Base-by-base conservation (phyloP, 73 alveolate genomes). In the Tetrahymena borealis region DNA sequence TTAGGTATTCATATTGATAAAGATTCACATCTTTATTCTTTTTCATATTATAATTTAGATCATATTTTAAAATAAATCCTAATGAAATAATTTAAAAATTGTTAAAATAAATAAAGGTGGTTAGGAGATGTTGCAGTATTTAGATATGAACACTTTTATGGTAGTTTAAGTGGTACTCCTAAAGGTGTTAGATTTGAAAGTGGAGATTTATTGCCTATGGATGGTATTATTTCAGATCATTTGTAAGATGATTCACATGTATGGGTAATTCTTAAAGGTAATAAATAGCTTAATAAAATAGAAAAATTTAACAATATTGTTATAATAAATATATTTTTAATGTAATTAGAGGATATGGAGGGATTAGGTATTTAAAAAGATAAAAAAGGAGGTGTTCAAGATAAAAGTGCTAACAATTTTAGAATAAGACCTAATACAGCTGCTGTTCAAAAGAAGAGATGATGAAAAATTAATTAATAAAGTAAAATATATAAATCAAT, bases 121-220 rank as follows among this genome's bases (percentile, higher is more conserved):
- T 33, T 93, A 24, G 95, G 95, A 35, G 95, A 93, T 93, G 95
- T 93, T 7, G 95, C 95, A 3, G 91, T 93, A 12, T 93, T 93
- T 39, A 79, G 95, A 93, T 92, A 93, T 85, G 40, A 78, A 8
- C 95, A 93, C 33, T 93, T 93, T 77, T 93, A 93, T 93, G 39
- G 78, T 2, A 28, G 39, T 35, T 39, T 93, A 28, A 85, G 77
- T 33, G 91, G 95, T 12, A 94, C 94, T 32, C 91, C 96, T 0
- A 94, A 94, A 94, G 96, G 96, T 90, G 93, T 94, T 37, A 94
- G 93, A 78, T 94, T 94, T 42, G 96, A 94, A 78, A 94, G 79
- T 91, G 96, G 96, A 39, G 96, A 91, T 32, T 60, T 94, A 78
- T 40, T 94, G 32, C 95, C 91, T 37, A 60, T 94, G 95, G 93